Percentiles rank a stretch among this genome's conserved stretches.
Conservation (phyloP, 2,329 filamentous ascomycete species). For the Aureobasidium mangrovei region DNA sequence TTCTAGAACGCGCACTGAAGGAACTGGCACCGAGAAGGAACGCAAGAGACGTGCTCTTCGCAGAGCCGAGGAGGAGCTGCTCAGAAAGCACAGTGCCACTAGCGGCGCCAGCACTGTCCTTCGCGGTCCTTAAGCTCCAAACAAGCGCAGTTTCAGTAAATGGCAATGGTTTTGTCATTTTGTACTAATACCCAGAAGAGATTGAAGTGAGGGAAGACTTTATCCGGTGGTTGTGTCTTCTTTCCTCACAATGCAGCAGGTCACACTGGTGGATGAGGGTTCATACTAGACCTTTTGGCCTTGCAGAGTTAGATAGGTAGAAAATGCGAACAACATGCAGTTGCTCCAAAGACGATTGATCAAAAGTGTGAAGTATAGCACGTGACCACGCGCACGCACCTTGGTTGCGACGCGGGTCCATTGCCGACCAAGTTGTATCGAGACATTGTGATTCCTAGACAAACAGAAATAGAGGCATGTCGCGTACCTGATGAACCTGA, state of each 20-base stretch:
- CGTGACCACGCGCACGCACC: neutral
- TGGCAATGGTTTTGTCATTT: too few species aligned
- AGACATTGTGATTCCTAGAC: neutral
- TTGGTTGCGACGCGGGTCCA: neutral
- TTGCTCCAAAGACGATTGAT: neutral
- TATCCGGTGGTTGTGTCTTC: too few species aligned
- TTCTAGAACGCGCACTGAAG: conserved; percentile 15
- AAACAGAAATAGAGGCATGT: neutral
- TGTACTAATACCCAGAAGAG: too few species aligned
- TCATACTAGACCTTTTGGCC: too few species aligned
- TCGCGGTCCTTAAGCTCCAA: too few species aligned
- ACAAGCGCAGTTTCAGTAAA: too few species aligned
- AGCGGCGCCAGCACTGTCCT: neutral
- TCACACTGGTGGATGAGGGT: too few species aligned
- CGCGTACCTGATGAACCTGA: neutral
- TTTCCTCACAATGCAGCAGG: too few species aligned
- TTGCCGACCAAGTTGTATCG: neutral
- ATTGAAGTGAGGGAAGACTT: too few species aligned
- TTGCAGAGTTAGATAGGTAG: too few species aligned
- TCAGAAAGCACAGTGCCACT: conserved; percentile 19
- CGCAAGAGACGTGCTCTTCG: conserved; percentile 26
- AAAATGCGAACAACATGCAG: neutral
- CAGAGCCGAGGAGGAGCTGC: conserved; percentile 24
- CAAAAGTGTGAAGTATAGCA: neutral
- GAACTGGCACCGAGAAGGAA: conserved; percentile 25